Evolutionary conservation across 768 basidiomycete species (phyloP).

Genomic region (Mycena floridula): DNA sequence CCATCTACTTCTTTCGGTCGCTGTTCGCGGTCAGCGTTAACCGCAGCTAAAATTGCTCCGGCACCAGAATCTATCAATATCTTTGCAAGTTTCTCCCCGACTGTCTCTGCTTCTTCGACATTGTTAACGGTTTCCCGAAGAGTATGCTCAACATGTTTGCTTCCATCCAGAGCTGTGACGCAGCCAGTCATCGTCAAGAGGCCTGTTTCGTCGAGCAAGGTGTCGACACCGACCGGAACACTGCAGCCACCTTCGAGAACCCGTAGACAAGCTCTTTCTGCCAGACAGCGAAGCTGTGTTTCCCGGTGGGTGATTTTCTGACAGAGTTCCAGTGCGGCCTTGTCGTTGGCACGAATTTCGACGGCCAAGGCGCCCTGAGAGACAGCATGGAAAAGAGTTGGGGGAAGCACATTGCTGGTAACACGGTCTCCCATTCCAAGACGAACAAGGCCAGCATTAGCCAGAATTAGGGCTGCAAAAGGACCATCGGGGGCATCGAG

Average conservation of each 20-base stretch:
- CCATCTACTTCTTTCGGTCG: conserved; percentile 39
- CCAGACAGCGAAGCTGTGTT: conserved; percentile 71
- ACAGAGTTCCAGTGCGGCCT: conserved; percentile 56
- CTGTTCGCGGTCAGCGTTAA: conserved; percentile 59
- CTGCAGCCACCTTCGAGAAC: conserved; percentile 95
- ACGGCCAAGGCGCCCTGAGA: conserved; percentile 91
- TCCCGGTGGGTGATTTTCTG: conserved; percentile 64
- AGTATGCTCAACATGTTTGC: conserved; percentile 61
- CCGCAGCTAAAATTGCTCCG: conserved; percentile 73
- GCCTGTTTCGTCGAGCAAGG: conserved; percentile 33
- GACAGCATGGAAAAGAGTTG: conserved; percentile 80
- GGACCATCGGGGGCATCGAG: conserved; percentile 78
- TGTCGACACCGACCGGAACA: conserved; percentile 86
- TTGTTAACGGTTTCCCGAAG: conserved; percentile 45
- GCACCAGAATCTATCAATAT: conserved; percentile 67
- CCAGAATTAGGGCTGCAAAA: conserved; percentile 87
- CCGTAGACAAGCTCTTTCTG: conserved; percentile 85
- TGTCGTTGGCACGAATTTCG: conserved; percentile 72
- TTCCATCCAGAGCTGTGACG: conserved; percentile 80
- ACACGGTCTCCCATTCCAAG: conserved; percentile 70
- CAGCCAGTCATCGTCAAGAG: conserved; percentile 61
- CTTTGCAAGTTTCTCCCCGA: conserved; percentile 64
- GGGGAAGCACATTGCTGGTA: conserved; percentile 66
- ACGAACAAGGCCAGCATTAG: conserved; percentile 87
- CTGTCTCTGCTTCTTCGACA: conserved; percentile 54